These are phyloP conservation scores for Thielaviopsis populi DNA, from an alignment of 2,329 filamentous ascomycete genomes.

Conservation along the genomic window DNA sequence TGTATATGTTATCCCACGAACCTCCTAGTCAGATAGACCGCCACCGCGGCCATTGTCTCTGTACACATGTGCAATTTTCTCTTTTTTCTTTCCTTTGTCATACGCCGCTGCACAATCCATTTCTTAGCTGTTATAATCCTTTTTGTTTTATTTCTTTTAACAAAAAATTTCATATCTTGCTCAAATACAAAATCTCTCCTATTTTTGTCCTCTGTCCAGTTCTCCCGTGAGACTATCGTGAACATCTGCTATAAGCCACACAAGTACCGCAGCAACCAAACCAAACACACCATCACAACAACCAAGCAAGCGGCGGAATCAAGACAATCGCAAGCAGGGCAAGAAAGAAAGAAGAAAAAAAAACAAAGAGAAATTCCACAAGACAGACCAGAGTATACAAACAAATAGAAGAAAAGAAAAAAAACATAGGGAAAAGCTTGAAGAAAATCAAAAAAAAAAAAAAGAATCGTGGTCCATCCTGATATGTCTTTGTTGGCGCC, in stretches of 20 bases:
- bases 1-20: not conserved
- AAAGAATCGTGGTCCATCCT: not conserved
- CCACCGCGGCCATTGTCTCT: not conserved
- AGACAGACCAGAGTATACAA: not conserved
- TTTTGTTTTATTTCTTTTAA: not conserved
- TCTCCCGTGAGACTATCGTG: not conserved
- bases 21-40: not conserved
- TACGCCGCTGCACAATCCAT: not conserved
- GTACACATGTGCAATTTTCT: not conserved
- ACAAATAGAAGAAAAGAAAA: not conserved
- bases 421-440: not conserved
- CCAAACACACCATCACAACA: not conserved
- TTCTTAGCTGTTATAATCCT: not conserved
- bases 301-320: not conserved
- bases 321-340: not conserved
- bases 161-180: not conserved
- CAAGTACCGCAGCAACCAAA: not conserved
- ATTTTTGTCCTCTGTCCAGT: not conserved
- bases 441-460: slow-evolving; percentile 13
- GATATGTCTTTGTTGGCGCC: not conserved
- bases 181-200: not conserved
- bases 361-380: slow-evolving; percentile 18
- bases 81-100: slow-evolving; percentile 4
- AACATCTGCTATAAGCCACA: too few relatives aligned
- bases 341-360: slow-evolving; percentile 20